Conservation (phyloP, 2,329 filamentous ascomycete species). For the Fusarium tanahbumbuense region DNA sequence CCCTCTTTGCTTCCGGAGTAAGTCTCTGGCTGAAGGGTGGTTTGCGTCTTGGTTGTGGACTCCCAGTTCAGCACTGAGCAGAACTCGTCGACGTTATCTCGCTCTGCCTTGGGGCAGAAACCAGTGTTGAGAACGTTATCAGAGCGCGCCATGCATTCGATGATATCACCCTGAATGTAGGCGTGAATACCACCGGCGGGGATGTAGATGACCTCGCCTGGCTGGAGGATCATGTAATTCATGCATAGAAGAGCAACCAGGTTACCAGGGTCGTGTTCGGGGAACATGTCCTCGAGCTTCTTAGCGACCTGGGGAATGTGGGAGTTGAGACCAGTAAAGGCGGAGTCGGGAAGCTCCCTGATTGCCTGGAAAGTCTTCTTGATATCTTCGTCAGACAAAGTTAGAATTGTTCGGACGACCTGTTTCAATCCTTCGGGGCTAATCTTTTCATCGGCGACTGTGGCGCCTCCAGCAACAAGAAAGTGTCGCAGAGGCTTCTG, state of each 20-base stretch:
- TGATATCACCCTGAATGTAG: slow-evolving; percentile 78
- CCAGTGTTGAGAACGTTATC: slow-evolving; percentile 82
- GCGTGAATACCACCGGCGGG: slow-evolving; percentile 80
- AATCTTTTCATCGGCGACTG: slow-evolving; percentile 51
- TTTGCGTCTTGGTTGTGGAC: slow-evolving; percentile 68
- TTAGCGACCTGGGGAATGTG: slow-evolving; percentile 75
- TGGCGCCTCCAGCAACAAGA: slow-evolving; percentile 26
- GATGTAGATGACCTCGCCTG: slow-evolving; percentile 76
- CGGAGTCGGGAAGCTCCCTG: slow-evolving; percentile 55
- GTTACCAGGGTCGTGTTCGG: slow-evolving; percentile 71
- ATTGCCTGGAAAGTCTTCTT: slow-evolving; percentile 38
- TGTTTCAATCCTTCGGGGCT: slow-evolving; percentile 64
- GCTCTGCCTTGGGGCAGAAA: slow-evolving; percentile 75
- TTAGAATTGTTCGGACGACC: slow-evolving; percentile 64
- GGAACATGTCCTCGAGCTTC: slow-evolving; percentile 73
- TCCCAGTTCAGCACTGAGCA: slow-evolving; percentile 71
- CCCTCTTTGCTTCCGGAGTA: slow-evolving; percentile 66
- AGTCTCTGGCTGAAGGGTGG: slow-evolving; percentile 62
- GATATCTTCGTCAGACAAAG: slow-evolving; percentile 58
- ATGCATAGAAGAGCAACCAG: slow-evolving; percentile 78
- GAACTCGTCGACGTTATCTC: slow-evolving; percentile 74
- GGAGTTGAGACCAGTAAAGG: slow-evolving; percentile 60
- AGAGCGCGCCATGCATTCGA: slow-evolving; percentile 81
- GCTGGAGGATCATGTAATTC: slow-evolving; percentile 76
- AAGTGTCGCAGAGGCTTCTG: slow-evolving; percentile 52